Percentiles rank a stretch among this genome's conserved stretches.
phyloP scores from a whole-genome alignment of 331 rosid genomes.

The Ulmus americana region DNA sequence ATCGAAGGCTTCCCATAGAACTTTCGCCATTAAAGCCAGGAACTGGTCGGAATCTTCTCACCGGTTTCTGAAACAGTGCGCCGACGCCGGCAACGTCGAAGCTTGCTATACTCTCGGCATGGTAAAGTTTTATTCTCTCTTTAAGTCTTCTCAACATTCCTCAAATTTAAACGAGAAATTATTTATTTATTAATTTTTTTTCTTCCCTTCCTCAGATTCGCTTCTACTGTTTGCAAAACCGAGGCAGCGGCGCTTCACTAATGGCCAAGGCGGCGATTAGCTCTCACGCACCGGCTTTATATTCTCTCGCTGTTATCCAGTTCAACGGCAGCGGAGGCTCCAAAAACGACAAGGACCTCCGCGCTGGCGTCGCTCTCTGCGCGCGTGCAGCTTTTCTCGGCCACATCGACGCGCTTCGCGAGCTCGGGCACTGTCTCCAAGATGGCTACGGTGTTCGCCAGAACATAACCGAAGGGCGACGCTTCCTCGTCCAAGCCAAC shows the following conservation, averaged over 20 bases:
- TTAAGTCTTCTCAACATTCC: slow-evolving; percentile 1
- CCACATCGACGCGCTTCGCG: slow-evolving; percentile 84
- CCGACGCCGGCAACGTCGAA: slow-evolving; percentile 80
- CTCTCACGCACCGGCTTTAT: slow-evolving; percentile 82
- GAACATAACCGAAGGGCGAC: slow-evolving; percentile 75
- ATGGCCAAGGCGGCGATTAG: slow-evolving; percentile 94
- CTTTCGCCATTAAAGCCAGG: slow-evolving; percentile 39
- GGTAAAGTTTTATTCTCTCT: slow-evolving; percentile 32
- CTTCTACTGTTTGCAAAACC: slow-evolving; percentile 72
- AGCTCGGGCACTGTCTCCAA: slow-evolving; percentile 92
- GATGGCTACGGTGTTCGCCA: slow-evolving; percentile 95
- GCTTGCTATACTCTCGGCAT: slow-evolving; percentile 89
- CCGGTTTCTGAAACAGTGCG: slow-evolving; percentile 63
- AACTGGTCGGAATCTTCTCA: slow-evolving; percentile 81
- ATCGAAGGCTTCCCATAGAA: slow-evolving; percentile 53
- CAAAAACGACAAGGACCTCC: slow-evolving; percentile 79
- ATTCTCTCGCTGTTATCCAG: slow-evolving; percentile 86
- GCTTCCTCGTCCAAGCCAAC: slow-evolving; percentile 87
- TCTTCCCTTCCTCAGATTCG: slow-evolving; percentile 57
- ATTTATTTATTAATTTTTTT: background rate
- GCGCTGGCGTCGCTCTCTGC: slow-evolving; percentile 89
- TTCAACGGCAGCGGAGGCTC: slow-evolving; percentile 98
- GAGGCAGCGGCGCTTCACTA: slow-evolving; percentile 89
- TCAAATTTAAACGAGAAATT: background rate
- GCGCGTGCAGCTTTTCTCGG: slow-evolving; percentile 96